phyloP scores from a whole-genome alignment of 1,139 yeast genomes.

The Pichia sp. region DNA sequence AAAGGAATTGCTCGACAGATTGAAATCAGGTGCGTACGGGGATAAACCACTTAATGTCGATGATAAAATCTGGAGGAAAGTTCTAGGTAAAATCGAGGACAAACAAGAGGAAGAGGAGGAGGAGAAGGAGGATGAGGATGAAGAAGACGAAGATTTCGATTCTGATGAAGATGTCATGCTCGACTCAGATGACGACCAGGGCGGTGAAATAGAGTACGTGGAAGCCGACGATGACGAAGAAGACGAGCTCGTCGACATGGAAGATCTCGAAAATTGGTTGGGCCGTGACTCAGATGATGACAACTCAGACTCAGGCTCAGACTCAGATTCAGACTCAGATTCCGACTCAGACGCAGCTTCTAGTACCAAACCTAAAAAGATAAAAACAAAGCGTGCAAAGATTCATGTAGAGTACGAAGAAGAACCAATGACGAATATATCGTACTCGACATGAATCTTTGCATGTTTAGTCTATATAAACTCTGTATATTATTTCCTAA shows the following conservation, averaged over 20 bases:
- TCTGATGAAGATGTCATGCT: conserved; percentile 30
- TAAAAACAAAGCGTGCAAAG: conserved; percentile 49
- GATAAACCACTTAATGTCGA: conserved; percentile 96
- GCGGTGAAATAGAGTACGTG: conserved; percentile 77
- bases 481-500: neutral
- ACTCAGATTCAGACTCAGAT: conserved; percentile 15
- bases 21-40: conserved; percentile 97
- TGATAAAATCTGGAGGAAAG: conserved; percentile 91
- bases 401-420: conserved; percentile 76
- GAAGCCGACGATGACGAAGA: conserved; percentile 68
- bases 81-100: conserved; percentile 66
- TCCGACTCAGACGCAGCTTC: conserved; percentile 32
- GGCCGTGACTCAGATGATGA: conserved; percentile 43
- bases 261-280: conserved; percentile 86
- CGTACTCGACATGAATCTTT: conserved; percentile 5
- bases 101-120: conserved; percentile 52
- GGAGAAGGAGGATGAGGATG: conserved; percentile 52
- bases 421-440: conserved; percentile 30
- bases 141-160: conserved; percentile 39
- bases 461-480: neutral
- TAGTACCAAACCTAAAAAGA: conserved; percentile 32
- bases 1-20: conserved; percentile 85
- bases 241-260: conserved; percentile 83
- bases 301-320: conserved; percentile 34
- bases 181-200: conserved; percentile 40